A percentile compares a stretch with the other conserved stretches of the same genome.
These are phyloP conservation scores for Thuidium tamariscinum DNA, from an alignment of 225 moss, liverwort and hornwort genomes.

Conservation along the genomic window DNA sequence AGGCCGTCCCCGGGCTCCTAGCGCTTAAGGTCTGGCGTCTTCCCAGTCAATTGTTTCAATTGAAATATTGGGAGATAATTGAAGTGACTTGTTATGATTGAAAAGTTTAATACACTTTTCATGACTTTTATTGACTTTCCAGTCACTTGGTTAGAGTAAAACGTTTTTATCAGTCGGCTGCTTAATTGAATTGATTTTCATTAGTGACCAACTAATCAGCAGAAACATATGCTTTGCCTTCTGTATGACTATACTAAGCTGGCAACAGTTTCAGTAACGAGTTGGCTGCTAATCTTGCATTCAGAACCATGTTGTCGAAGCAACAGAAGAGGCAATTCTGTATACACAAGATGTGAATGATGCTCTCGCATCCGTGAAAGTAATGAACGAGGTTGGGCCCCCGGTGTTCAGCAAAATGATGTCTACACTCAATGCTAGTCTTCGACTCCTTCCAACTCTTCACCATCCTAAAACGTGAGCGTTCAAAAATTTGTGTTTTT, in stretches of 20 bases:
- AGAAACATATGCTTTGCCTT: background rate
- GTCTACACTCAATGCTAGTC: constrained; percentile 66
- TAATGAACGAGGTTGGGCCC: constrained; percentile 84
- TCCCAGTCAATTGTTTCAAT: background rate
- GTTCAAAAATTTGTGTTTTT: background rate
- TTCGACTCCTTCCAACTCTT: constrained; percentile 62
- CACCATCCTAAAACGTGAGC: constrained; percentile 57
- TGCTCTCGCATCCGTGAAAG: constrained; percentile 64
- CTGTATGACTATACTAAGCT: background rate
- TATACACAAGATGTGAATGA: constrained; percentile 81
- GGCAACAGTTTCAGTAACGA: background rate
- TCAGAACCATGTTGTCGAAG: constrained; percentile 72
- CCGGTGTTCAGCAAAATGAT: constrained; percentile 84
- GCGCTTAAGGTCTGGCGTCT: constrained; percentile 55
- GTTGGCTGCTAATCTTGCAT: constrained; percentile 1
- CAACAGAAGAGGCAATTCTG: constrained; percentile 44
- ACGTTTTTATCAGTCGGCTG: background rate
- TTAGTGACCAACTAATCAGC: background rate
- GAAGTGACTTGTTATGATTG: background rate
- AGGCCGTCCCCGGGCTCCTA: constrained; percentile 81
- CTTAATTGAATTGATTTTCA: background rate
- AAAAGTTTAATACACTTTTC: background rate
- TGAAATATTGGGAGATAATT: background rate
- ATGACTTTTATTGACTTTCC: background rate
- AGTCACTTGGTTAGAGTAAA: background rate